Conservation (phyloP, 768 basidiomycete species). For the Hericium rajendrae region DNA sequence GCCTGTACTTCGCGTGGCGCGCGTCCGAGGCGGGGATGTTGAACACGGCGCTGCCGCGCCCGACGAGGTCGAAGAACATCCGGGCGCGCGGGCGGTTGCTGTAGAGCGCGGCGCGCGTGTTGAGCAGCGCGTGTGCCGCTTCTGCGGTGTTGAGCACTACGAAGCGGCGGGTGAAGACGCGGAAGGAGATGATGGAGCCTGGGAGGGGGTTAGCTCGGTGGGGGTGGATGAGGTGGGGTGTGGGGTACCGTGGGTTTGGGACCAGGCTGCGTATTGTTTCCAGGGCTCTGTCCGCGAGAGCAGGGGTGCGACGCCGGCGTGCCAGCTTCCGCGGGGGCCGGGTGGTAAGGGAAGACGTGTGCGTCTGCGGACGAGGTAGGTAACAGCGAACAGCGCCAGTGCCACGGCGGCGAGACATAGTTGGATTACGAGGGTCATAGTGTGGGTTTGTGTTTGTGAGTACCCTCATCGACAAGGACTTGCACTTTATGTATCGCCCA, state of each 20-base stretch:
- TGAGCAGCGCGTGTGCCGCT: neutral
- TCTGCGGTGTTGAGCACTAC: neutral
- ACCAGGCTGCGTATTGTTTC: neutral
- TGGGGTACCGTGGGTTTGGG: neutral
- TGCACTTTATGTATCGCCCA: too few species aligned
- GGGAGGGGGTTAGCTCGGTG: neutral
- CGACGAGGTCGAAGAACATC: slow-evolving; percentile 33
- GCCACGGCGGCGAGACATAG: neutral
- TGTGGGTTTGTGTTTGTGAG: too few species aligned
- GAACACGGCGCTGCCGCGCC: slow-evolving; percentile 32
- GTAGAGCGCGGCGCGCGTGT: neutral
- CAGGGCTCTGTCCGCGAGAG: neutral
- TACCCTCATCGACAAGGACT: too few species aligned
- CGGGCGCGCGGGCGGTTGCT: neutral
- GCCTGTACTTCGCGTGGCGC: slow-evolving; percentile 32
- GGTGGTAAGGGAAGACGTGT: neutral
- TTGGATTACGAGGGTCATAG: too few species aligned
- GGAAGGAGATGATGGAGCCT: neutral
- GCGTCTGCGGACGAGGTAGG: neutral
- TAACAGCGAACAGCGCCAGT: neutral
- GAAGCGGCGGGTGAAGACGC: neutral
- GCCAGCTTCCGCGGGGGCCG: neutral
- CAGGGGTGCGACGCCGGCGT: neutral
- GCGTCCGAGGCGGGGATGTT: slow-evolving; percentile 32
- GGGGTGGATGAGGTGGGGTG: neutral